These are phyloP conservation scores for Trametes sp. DNA, from an alignment of 1,284 basidiomycete genomes.

Conservation along the genomic window DNA sequence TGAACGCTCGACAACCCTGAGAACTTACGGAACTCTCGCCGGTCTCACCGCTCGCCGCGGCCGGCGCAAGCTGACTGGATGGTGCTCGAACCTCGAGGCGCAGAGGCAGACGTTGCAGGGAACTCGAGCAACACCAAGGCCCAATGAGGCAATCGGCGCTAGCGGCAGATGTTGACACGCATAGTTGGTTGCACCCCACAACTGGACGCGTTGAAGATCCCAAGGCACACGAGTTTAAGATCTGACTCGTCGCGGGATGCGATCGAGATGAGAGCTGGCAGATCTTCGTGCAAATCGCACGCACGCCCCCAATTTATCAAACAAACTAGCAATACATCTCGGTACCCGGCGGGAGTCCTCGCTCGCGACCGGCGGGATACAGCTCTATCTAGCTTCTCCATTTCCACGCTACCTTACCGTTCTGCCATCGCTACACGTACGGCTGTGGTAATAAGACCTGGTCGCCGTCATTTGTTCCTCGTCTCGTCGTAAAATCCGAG, in stretches of 20 bases:
- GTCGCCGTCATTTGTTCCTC: conserved; percentile 5
- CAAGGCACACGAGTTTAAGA: conserved; percentile 20
- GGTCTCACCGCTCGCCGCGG: not conserved
- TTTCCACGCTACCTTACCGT: not conserved
- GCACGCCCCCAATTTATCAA: conserved; percentile 22
- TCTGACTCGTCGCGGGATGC: conserved; percentile 24
- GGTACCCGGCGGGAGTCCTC: not conserved
- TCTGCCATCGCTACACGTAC: conserved; percentile 2
- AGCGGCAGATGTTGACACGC: conserved; percentile 14
- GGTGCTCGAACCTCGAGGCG: not conserved
- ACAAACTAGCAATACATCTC: conserved; percentile 26
- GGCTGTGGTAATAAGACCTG: not conserved
- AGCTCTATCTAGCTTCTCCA: conserved; percentile 7
- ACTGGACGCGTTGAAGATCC: conserved; percentile 8
- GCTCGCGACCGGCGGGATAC: conserved; percentile 2
- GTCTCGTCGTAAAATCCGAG: not conserved
- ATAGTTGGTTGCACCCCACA: not conserved
- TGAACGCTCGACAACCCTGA: conserved; percentile 4
- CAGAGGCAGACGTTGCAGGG: conserved; percentile 1
- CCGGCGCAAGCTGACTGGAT: not conserved
- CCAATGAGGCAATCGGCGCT: conserved; percentile 7
- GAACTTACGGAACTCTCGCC: not conserved
- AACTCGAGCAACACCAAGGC: conserved; percentile 2
- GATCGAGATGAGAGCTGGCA: conserved; percentile 23
- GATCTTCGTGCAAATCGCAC: conserved; percentile 30